Evolutionary conservation across 2,329 filamentous ascomycete species (phyloP).

Genomic region (Cordyceps cateniannulata): DNA sequence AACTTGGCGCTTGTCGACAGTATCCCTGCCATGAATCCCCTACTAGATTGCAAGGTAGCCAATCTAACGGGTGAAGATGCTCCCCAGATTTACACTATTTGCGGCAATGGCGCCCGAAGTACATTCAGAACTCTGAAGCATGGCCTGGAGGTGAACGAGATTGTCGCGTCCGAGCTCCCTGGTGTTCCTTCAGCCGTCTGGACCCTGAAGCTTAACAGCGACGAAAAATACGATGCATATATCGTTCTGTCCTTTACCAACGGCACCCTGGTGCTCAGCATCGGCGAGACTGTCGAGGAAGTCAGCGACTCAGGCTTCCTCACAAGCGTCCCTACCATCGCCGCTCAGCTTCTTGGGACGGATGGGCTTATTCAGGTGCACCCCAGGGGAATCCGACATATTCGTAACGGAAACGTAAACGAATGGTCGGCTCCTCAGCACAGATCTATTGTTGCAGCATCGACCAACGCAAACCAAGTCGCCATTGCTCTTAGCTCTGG

Average conservation of each 20-base stretch:
- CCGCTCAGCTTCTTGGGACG: slow-evolving; percentile 89
- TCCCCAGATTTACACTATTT: slow-evolving; percentile 91
- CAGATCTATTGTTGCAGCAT: slow-evolving; percentile 88
- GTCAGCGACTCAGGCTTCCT: slow-evolving; percentile 91
- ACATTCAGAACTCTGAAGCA: slow-evolving; percentile 89
- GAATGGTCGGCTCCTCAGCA: slow-evolving; percentile 94
- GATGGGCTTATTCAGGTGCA: slow-evolving; percentile 92
- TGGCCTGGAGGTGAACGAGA: slow-evolving; percentile 86
- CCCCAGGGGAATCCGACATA: slow-evolving; percentile 91
- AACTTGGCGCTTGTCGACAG: slow-evolving; percentile 82
- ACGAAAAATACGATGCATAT: slow-evolving; percentile 85
- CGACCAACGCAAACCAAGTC: slow-evolving; percentile 89
- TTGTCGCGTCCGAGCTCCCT: slow-evolving; percentile 88
- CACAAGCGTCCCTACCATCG: slow-evolving; percentile 79
- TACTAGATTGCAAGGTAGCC: slow-evolving; percentile 85
- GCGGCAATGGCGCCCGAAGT: slow-evolving; percentile 81
- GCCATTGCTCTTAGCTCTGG: slow-evolving; percentile 91
- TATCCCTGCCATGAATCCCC: slow-evolving; percentile 82
- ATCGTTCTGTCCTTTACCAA: slow-evolving; percentile 93
- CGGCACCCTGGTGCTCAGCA: slow-evolving; percentile 84
- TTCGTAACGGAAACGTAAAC: slow-evolving; percentile 71
- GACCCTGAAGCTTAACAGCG: slow-evolving; percentile 80
- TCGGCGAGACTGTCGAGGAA: slow-evolving; percentile 94
- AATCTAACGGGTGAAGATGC: slow-evolving; percentile 90
- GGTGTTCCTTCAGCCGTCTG: slow-evolving; percentile 88